These are phyloP conservation scores for Plasmodium fragile DNA, from an alignment of 169 alveolate genomes.

Conservation along the genomic window DNA sequence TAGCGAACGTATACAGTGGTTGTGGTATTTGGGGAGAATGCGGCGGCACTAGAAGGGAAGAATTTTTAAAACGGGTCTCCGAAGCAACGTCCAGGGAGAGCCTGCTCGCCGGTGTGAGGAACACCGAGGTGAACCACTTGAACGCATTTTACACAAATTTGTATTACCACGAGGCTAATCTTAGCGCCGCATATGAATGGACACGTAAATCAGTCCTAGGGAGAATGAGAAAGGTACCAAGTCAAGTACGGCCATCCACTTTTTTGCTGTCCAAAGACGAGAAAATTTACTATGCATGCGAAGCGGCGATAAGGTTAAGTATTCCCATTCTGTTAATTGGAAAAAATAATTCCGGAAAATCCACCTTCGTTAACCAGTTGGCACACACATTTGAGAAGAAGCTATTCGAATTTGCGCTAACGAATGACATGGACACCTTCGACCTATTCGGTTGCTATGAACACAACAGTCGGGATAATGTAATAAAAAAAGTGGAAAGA, in stretches of 20 bases:
- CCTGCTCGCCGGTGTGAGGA: slow-evolving; percentile 4
- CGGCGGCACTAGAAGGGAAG: background rate
- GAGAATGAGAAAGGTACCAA: background rate
- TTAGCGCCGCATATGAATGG: background rate
- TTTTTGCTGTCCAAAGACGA: slow-evolving; percentile 54
- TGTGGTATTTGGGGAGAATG: no score
- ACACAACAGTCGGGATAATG: slow-evolving; percentile 78
- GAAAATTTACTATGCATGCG: slow-evolving; percentile 23
- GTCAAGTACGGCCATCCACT: background rate
- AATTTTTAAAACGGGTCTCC: slow-evolving; percentile 4
- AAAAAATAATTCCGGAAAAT: slow-evolving; percentile 78
- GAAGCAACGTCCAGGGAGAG: slow-evolving; percentile 3
- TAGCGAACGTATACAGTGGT: slow-evolving; percentile 15
- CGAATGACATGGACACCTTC: slow-evolving; percentile 85
- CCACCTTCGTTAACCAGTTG: slow-evolving; percentile 67
- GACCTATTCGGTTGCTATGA: slow-evolving; percentile 89
- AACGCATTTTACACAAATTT: background rate
- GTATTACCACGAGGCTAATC: background rate
- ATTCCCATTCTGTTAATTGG: slow-evolving; percentile 82
- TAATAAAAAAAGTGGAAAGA: slow-evolving; percentile 28
- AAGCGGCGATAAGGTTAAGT: slow-evolving; percentile 47
- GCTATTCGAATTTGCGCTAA: slow-evolving; percentile 81
- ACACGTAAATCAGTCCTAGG: background rate
- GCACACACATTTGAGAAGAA: slow-evolving; percentile 67
- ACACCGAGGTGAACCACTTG: background rate